Evolutionary conservation across 2,329 filamentous ascomycete genomes (phyloP), one percentile per base, ranked within the genome.

Genomic region (Phymatotrichopsis omnivora): DNA sequence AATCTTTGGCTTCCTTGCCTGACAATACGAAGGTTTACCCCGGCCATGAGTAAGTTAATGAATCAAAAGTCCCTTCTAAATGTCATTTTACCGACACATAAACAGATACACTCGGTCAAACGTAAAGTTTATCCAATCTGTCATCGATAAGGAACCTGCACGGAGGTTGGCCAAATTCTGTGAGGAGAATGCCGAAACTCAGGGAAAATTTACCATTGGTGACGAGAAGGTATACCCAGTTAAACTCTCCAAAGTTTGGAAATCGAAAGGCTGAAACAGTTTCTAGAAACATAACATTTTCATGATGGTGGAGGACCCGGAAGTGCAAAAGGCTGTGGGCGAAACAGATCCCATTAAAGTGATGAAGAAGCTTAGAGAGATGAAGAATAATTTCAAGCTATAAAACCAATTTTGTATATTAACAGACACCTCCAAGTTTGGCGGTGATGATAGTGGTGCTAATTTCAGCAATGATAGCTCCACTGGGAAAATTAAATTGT

Each of bases 21-120:
- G 81, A 93, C 57, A 86, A 96, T 58, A 96, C 91, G 1, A 81
- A 81, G 54, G 85, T 98, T 54, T 98, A 85, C 62, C 87, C 89
- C 14, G 91, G 91, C 3, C 54, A 56, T 35, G 54, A 56, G 30
- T 56, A 27, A 17, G 31, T 28, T 11, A 7, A 3, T 23, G 19
- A 12, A 12, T 7, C 16, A 3, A 19, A 12, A 6, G 10, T 8
- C 16, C 33, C 16, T 17, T 22, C 12, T 12, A n/a, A 35, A 2
- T 35, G n/a, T 19, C 19, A 22, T 17, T 23, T 35, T 22, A 35
- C 19, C 14, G 14, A 35, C 91, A 22, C n/a, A n/a, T n/a, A n/a
- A n/a, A 98, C 60, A 91, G 96, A 64, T 98, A 98, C 67, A 98
- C 91, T n/a, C 94, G 91, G 65, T 75, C 81, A 40, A 98, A 98